These are phyloP conservation scores for Halteria grandinella DNA, from an alignment of 73 alveolate species.

Conservation along the genomic window DNA sequence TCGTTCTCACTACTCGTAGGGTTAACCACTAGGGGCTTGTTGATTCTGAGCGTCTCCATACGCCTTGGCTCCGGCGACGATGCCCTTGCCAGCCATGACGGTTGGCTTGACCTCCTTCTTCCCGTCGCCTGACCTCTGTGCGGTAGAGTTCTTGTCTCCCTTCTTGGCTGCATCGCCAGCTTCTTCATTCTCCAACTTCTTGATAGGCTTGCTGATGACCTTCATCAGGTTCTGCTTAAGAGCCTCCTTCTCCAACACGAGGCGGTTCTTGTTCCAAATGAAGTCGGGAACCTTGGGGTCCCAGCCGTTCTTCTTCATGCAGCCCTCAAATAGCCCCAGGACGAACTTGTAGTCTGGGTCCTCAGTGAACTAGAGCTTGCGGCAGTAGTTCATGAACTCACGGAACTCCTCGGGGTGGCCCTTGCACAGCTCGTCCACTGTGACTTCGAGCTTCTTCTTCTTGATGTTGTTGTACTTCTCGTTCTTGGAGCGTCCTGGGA, in stretches of 20 bases:
- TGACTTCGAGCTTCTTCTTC: constrained; percentile 79
- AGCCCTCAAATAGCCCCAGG: constrained; percentile 32
- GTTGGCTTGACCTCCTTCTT: constrained; percentile 24
- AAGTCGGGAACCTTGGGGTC: constrained; percentile 47
- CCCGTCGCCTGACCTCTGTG: constrained; percentile 24
- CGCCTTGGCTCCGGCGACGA: background rate
- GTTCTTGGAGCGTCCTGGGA: constrained; percentile 82
- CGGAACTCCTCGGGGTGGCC: constrained; percentile 85
- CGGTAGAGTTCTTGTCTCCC: constrained; percentile 36
- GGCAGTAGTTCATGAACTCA: constrained; percentile 76
- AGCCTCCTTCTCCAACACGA: constrained; percentile 36
- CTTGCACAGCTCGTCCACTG: constrained; percentile 75
- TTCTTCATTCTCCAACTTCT: constrained; percentile 24
- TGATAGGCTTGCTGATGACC: constrained; percentile 42
- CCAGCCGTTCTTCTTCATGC: constrained; percentile 52
- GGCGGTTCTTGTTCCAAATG: constrained; percentile 53
- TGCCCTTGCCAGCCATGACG: background rate
- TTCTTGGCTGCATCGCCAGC: constrained; percentile 44
- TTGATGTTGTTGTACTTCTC: constrained; percentile 80
- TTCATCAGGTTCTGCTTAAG: constrained; percentile 51
- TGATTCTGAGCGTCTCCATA: too few species aligned
- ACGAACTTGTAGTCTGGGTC: constrained; percentile 86
- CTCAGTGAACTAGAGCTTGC: constrained; percentile 86
- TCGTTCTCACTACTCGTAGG: too few species aligned
- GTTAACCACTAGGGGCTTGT: too few species aligned